Evolutionary conservation across 208 protist genomes (phyloP), one percentile per base, ranked within the genome.

Genomic region (Leishmania braziliensis): DNA sequence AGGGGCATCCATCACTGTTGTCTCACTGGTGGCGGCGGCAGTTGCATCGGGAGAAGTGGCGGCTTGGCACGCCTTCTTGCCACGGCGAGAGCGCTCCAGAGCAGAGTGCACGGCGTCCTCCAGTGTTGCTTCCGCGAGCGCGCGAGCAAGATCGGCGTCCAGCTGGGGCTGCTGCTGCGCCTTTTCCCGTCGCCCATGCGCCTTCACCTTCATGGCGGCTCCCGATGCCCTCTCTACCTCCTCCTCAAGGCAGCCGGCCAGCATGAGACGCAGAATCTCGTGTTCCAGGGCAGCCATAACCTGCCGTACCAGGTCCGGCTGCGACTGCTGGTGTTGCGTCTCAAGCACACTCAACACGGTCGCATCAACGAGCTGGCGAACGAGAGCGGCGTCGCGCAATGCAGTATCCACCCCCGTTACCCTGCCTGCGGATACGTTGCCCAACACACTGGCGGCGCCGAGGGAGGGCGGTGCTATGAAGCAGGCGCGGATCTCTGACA

Each of bases 401-500:
- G 43, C 29, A 20, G 29, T 46, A 54, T 48, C 39, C 63, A 26
- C 9, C 29, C 76, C 70, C 60, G 70, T 71, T 54, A 70, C 14
- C 70, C 51, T 77, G 72, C 71, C 66, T n/a, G 56, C 43, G 5
- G 68, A 16, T 39, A 54, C 39, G 62, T 20, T 70, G 48, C 53
- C n/a, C 0, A 50, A 23, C 60, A 36, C 54, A 18, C 36, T 33
- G 0, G 54, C 53, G 80, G n/a, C 1, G 2, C 39, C 58, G 60
- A 78, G 60, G n/a, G 71, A n/a, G 23, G 80, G 50, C 26, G 80
- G 77, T 3, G 68, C 23, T 8, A 78, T 43, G 53, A 78, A 88
- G 68, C 71, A 86, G 20, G 65, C 81, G 2, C 79, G 85, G 14
- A 89, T 83, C 39, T 77, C 80, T 33, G 85, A 83, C 46, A 95